Conservation (phyloP, 306 rosid species). For the Cicer arietinum region DNA sequence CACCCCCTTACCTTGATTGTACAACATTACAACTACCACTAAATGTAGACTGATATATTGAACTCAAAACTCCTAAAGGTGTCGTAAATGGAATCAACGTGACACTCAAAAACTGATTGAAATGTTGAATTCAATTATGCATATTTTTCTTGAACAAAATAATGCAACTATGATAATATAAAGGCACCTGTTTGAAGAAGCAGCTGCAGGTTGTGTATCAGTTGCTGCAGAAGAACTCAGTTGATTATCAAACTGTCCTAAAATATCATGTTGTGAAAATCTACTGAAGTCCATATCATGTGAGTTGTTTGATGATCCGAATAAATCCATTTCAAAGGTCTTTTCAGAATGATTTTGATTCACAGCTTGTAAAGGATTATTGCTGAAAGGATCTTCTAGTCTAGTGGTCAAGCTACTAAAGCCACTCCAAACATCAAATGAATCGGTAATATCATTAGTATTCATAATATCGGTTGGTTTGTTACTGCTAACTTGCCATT, state of each 20-base stretch:
- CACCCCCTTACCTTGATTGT: constrained; percentile 9
- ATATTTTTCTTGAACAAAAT: constrained; percentile 20
- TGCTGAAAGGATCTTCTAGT: constrained; percentile 52
- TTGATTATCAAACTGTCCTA: constrained; percentile 51
- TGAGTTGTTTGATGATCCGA: constrained; percentile 50
- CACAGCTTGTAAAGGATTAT: constrained; percentile 51
- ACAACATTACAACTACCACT: constrained; percentile 1
- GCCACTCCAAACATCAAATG: constrained; percentile 71
- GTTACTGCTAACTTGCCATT: constrained; percentile 51
- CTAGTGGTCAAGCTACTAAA: constrained; percentile 55
- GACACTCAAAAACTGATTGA: constrained; percentile 9
- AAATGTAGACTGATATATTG: constrained; percentile 24
- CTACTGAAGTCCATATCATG: constrained; percentile 57
- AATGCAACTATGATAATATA: constrained; percentile 31
- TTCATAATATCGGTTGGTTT: constrained; percentile 47
- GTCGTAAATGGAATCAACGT: constrained; percentile 23
- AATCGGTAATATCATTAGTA: constrained; percentile 45
- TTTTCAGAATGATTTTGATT: constrained; percentile 48
- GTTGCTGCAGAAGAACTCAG: constrained; percentile 48
- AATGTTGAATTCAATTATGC: constrained; percentile 24
- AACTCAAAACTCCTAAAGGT: constrained; percentile 28
- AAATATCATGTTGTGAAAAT: constrained; percentile 54
- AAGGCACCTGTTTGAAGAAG: constrained; percentile 70
- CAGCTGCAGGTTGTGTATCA: constrained; percentile 45
- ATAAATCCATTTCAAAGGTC: constrained; percentile 53